Evolutionary conservation across 2,329 filamentous ascomycete species (phyloP).

Genomic region (Penicillium sp.): DNA sequence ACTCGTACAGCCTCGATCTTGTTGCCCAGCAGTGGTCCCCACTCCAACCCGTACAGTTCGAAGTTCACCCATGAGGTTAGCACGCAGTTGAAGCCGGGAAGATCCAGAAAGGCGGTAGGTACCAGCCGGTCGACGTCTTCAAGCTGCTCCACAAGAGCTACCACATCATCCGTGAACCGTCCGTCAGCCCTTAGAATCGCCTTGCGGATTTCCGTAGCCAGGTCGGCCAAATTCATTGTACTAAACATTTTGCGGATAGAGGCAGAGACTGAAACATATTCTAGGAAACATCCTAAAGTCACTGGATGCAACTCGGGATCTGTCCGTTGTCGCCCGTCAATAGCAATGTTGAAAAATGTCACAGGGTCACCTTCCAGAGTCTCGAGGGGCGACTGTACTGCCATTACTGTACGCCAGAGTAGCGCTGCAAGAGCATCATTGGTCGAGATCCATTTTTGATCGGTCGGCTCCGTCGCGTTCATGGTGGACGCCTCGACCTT

Average conservation of each 20-base stretch:
- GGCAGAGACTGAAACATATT: constrained; percentile 29
- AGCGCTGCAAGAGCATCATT: constrained; percentile 38
- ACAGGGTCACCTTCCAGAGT: constrained; percentile 31
- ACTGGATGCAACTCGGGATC: constrained; percentile 33
- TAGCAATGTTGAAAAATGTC: constrained; percentile 38
- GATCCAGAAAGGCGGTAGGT: constrained; percentile 35
- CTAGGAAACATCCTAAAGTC: constrained; percentile 41
- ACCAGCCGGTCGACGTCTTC: constrained; percentile 32
- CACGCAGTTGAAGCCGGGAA: constrained; percentile 33
- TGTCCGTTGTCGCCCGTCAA: constrained; percentile 38
- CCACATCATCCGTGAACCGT: constrained; percentile 29
- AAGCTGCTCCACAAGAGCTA: constrained; percentile 28
- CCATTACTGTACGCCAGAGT: constrained; percentile 33
- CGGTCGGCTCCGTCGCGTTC: constrained; percentile 24
- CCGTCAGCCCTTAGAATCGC: constrained; percentile 30
- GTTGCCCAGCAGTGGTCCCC: constrained; percentile 30
- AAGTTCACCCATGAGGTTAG: constrained; percentile 36
- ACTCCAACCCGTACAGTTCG: constrained; percentile 32
- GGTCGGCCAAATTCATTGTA: constrained; percentile 29
- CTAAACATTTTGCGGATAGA: constrained; percentile 28
- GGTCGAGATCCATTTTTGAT: constrained; percentile 29
- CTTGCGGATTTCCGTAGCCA: constrained; percentile 35
- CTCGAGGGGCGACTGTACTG: constrained; percentile 27
- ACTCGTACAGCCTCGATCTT: constrained; percentile 29
- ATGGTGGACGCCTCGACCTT: constrained; percentile 32